Evolutionary conservation across 805 yeast genomes (phyloP).

Genomic region (Kodamaea nitidulidarum): DNA sequence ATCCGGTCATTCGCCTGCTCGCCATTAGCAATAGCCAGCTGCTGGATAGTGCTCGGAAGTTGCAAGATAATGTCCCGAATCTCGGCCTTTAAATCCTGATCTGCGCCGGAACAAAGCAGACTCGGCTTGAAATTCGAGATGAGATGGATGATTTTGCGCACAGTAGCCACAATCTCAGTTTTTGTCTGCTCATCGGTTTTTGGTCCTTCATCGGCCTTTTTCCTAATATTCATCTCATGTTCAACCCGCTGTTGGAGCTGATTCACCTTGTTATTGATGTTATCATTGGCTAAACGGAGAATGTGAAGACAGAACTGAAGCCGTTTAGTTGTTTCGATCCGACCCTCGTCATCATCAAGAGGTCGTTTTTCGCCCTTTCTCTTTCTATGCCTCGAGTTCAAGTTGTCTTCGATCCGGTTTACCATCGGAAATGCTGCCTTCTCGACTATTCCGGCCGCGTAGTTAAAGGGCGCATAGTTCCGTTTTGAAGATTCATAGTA

Average conservation of each 20-base stretch:
- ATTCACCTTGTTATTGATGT: slow-evolving; percentile 62
- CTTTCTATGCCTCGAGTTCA: slow-evolving; percentile 33
- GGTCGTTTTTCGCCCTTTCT: slow-evolving; percentile 14
- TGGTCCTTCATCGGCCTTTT: slow-evolving; percentile 15
- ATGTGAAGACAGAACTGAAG: slow-evolving; percentile 76
- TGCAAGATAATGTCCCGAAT: slow-evolving; percentile 75
- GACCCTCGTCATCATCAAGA: slow-evolving; percentile 15
- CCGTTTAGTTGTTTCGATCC: slow-evolving; percentile 71
- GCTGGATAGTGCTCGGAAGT: slow-evolving; percentile 72
- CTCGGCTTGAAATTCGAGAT: slow-evolving; percentile 70
- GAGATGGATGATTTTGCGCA: slow-evolving; percentile 80
- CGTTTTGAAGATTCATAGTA: slow-evolving; percentile 44
- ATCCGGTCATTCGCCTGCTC: slow-evolving; percentile 55
- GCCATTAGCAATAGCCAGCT: slow-evolving; percentile 17
- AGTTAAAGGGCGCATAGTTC: slow-evolving; percentile 47
- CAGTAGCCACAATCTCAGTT: slow-evolving; percentile 81
- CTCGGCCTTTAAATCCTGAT: slow-evolving; percentile 48
- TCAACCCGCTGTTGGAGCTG: slow-evolving; percentile 53
- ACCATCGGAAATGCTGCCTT: slow-evolving; percentile 54
- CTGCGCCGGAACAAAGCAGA: slow-evolving; percentile 19
- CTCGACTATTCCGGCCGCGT: slow-evolving; percentile 59
- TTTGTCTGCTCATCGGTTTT: slow-evolving; percentile 43
- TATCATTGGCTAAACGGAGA: slow-evolving; percentile 74
- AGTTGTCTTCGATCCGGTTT: slow-evolving; percentile 43
- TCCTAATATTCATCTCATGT: slow-evolving; percentile 36